A percentile compares a stretch with the other conserved stretches of the same genome.
These are phyloP conservation scores for Aspergillaceae sp. DNA, from an alignment of 2,329 filamentous ascomycete species.

Conservation along the genomic window DNA sequence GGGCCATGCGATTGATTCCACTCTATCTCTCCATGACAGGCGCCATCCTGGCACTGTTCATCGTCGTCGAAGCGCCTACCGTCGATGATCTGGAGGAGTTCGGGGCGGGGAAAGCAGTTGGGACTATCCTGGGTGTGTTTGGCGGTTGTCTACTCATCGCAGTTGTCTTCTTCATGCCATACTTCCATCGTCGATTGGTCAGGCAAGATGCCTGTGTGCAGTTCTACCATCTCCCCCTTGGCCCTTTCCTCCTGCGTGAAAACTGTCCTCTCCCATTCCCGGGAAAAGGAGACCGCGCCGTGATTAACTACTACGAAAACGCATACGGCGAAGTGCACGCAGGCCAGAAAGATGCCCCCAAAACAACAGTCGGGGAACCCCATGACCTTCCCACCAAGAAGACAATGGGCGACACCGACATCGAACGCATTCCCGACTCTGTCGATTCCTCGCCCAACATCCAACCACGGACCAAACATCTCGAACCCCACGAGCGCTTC, in stretches of 20 bases:
- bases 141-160: constrained; percentile 16
- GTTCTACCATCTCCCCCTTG: constrained; percentile 28
- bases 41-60: constrained; percentile 49
- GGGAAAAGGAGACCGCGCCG: constrained; percentile 25
- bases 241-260: constrained; percentile 33
- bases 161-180: constrained; percentile 19
- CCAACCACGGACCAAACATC: constrained; percentile 10
- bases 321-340: constrained; percentile 18
- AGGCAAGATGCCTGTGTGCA: constrained; percentile 13
- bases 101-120: constrained; percentile 16
- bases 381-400: constrained; percentile 2
- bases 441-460: constrained; percentile 12
- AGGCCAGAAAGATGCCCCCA: constrained; percentile 5
- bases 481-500: constrained; percentile 18
- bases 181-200: constrained; percentile 21
- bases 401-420: constrained; percentile 6
- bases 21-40: constrained; percentile 43
- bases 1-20: constrained; percentile 42
- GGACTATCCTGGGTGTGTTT: constrained; percentile 20
- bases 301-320: constrained; percentile 35
- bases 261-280: constrained; percentile 35
- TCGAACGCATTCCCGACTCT: constrained; percentile 8
- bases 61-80: constrained; percentile 39
- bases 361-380: constrained; percentile 3
- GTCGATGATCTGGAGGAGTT: constrained; percentile 17